A percentile compares a stretch with the other conserved stretches of the same genome.
These are phyloP conservation scores for Orychophragmus violaceus DNA, from an alignment of 345 rosid species.

Conservation along the genomic window DNA sequence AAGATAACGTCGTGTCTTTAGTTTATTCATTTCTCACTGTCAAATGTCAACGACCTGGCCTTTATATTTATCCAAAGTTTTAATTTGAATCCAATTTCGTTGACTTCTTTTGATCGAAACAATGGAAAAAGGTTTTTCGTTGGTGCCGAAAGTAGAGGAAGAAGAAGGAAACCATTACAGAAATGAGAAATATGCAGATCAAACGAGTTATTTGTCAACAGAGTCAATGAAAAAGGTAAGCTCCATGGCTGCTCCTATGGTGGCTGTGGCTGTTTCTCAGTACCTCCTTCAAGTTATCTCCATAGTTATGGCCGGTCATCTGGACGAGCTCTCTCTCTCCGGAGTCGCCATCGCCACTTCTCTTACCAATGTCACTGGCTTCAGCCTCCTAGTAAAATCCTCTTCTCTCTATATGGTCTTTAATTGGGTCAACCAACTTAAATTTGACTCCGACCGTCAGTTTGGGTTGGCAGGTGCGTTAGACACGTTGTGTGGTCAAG, in stretches of 20 bases:
- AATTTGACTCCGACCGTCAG: constrained; percentile 5
- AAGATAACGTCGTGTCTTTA: not conserved
- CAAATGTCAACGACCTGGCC: not conserved
- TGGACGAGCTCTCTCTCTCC: constrained; percentile 28
- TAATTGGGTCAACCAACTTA: too few species aligned
- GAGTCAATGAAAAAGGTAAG: constrained; percentile 29
- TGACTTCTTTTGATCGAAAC: not conserved
- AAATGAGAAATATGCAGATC: not conserved
- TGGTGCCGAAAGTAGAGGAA: constrained; percentile 9
- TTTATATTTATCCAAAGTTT: not conserved
- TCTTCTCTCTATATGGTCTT: too few species aligned
- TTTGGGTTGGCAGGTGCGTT: constrained; percentile 51
- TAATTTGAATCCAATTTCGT: not conserved
- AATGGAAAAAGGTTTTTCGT: constrained; percentile 17
- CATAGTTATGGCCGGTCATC: constrained; percentile 30
- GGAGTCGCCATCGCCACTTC: constrained; percentile 27
- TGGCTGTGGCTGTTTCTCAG: constrained; percentile 24
- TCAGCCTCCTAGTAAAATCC: constrained; percentile 22
- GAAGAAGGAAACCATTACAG: not conserved
- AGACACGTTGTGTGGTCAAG: constrained; percentile 64
- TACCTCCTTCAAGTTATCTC: constrained; percentile 30
- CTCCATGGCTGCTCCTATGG: constrained; percentile 34
- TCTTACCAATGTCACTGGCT: constrained; percentile 32
- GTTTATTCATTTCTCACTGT: not conserved
- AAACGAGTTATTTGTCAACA: not conserved